These are phyloP conservation scores for Cladosporium sp. DNA, from an alignment of 2,329 filamentous ascomycete species.

Conservation along the genomic window DNA sequence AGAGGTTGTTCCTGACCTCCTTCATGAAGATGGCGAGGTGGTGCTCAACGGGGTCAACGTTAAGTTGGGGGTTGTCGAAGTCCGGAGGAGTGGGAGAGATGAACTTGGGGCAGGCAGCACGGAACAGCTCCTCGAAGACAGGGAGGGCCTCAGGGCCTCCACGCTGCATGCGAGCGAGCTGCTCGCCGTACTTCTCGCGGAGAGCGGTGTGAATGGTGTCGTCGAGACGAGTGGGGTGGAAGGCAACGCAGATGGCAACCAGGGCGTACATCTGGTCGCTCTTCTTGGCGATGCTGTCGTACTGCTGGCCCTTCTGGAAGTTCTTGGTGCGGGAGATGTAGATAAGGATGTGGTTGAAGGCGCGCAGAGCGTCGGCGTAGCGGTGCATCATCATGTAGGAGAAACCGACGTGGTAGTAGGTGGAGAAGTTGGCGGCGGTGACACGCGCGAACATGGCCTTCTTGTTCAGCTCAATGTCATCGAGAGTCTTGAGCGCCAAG, in stretches of 20 bases:
- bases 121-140: constrained; percentile 98
- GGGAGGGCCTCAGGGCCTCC: constrained; percentile 92
- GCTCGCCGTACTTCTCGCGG: constrained; percentile 98
- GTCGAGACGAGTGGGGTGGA: constrained; percentile 93
- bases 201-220: constrained; percentile 98
- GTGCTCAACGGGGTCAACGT: constrained; percentile 96
- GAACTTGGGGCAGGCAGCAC: constrained; percentile 97
- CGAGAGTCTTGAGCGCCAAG: constrained; percentile 94
- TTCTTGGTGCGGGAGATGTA: constrained; percentile 99
- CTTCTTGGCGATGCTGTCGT: constrained; percentile 99
- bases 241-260: constrained; percentile 96
- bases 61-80: constrained; percentile 93
- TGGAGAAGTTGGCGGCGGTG: constrained; percentile 99
- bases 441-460: constrained; percentile 99
- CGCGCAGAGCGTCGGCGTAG: constrained; percentile 97
- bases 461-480: constrained; percentile 99
- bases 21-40: constrained; percentile 98
- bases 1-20: constrained; percentile 99
- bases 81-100: constrained; percentile 95
- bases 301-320: constrained; percentile 98
- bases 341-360: constrained; percentile 99
- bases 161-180: constrained; percentile 92
- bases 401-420: constrained; percentile 99
- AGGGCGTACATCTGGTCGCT: constrained; percentile 99
- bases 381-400: constrained; percentile 99